Evolutionary conservation across 768 basidiomycete genomes (phyloP), one percentile per base, ranked within the genome.

Genomic region (Mycena galericulata): DNA sequence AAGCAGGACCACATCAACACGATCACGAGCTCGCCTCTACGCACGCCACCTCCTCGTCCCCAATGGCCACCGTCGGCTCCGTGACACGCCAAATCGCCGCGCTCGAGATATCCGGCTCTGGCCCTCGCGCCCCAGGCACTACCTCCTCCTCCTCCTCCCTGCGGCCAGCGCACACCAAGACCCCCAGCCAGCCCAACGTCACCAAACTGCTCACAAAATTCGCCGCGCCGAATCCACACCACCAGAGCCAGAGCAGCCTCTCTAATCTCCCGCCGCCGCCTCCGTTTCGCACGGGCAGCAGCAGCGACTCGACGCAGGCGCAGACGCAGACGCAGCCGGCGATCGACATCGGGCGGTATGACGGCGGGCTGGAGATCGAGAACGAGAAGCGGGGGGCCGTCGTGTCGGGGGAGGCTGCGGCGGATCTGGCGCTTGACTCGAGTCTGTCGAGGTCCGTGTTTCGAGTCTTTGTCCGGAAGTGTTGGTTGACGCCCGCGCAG

Each of bases 281-380:
- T 14, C 83, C 81, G 32, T 88, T 81, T 30, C 74, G 67, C 46
- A 74, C 68, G 43, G 77, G 74, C 26, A 72, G 71, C 26, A 75
- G n/a, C n/a, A n/a, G n/a, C n/a, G n/a, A n/a, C n/a, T n/a, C n/a
- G n/a, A n/a, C n/a, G n/a, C n/a, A n/a, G n/a, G n/a, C n/a, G n/a
- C n/a, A n/a, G n/a, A n/a, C n/a, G n/a, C n/a, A n/a, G n/a, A n/a
- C 79, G 81, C 50, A 81, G 47, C 67, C 78, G 8, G 67, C 77
- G 10, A 79, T 95, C 45, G 94, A 95, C 74, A 95, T 98, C 34
- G 97, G 97, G 30, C 86, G 83, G 50, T 99, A 99, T 78, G 97
- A 99, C 70, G 97, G 96, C n/a, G 96, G 97, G 3, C 87, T 98
- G n/a, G 97, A 98, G 80, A 81, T 89, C 36, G 97, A 98, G 70